Evolutionary conservation across 257 asterid species (phyloP).

Genomic region (Solanum sparsipilum): DNA sequence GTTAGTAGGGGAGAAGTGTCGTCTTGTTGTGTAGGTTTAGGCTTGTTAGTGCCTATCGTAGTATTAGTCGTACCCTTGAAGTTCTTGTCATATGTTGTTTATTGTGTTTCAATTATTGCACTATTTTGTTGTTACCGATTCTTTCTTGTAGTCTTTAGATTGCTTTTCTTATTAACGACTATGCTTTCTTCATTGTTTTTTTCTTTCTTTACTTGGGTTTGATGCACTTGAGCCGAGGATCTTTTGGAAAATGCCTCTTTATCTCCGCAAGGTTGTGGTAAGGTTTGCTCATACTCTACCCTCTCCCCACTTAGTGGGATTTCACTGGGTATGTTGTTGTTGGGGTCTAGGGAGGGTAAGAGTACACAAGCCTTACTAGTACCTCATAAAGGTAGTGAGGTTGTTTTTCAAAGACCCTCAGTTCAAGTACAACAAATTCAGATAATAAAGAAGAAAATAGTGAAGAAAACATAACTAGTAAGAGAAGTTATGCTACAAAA

Average conservation of each 20-base stretch:
- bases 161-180: not conserved
- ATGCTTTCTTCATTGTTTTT: not conserved
- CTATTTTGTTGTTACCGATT: not conserved
- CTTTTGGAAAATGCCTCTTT: not conserved
- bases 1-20: not conserved
- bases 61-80: not conserved
- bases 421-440: not conserved
- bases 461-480: not conserved
- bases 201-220: not conserved
- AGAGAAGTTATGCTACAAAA: not conserved
- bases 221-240: not conserved
- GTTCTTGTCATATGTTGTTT: not conserved
- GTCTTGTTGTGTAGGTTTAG: not conserved
- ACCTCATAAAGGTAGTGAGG: not conserved
- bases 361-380: not conserved
- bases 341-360: not conserved
- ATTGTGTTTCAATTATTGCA: not conserved
- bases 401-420: not conserved
- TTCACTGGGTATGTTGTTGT: not conserved
- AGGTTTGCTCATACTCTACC: not conserved
- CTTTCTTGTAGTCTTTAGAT: not conserved
- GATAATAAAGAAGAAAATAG: not conserved
- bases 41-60: not conserved
- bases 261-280: not conserved
- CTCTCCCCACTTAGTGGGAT: not conserved